Evolutionary conservation across 352 stramenopile species (phyloP).

Genomic region (Pythium volutum): DNA sequence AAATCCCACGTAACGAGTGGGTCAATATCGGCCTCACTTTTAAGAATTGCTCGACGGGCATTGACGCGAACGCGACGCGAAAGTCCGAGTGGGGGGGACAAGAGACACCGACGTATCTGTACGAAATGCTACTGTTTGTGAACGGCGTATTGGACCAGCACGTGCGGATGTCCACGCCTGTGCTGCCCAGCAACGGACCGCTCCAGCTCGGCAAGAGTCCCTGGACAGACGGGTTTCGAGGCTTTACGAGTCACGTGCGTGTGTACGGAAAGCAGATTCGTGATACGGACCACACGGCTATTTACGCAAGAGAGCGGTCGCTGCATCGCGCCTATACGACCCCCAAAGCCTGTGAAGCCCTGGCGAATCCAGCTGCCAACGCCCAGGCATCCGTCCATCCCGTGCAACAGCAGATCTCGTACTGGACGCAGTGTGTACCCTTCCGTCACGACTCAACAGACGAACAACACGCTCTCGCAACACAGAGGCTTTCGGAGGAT

Average conservation of each 20-base stretch:
- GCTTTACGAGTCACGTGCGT: slow-evolving; percentile 58
- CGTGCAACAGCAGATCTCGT: slow-evolving; percentile 36
- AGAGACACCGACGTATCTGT: slow-evolving; percentile 28
- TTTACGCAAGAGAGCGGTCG: slow-evolving; percentile 17
- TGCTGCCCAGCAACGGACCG: slow-evolving; percentile 50
- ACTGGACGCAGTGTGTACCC: slow-evolving; percentile 30
- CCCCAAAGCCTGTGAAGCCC: background rate
- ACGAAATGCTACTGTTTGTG: slow-evolving; percentile 53
- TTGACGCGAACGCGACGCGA: slow-evolving; percentile 5
- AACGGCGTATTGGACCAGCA: slow-evolving; percentile 56
- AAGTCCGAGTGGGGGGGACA: background rate
- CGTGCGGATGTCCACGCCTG: slow-evolving; percentile 39
- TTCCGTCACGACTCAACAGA: background rate
- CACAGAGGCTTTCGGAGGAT: background rate
- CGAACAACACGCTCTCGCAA: background rate
- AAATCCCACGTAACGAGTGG: slow-evolving; percentile 58
- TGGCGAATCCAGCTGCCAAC: background rate
- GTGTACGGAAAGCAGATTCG: slow-evolving; percentile 37
- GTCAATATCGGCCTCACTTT: slow-evolving; percentile 72
- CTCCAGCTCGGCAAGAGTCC: slow-evolving; percentile 67
- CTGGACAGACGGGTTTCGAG: slow-evolving; percentile 60
- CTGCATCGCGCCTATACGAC: background rate
- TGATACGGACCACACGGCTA: slow-evolving; percentile 24
- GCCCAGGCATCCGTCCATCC: background rate
- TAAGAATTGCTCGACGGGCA: slow-evolving; percentile 41